Percentiles rank a stretch among this genome's conserved stretches.
phyloP scores from a whole-genome alignment of 2,329 filamentous ascomycete genomes.

The Cladosporium sp. region DNA sequence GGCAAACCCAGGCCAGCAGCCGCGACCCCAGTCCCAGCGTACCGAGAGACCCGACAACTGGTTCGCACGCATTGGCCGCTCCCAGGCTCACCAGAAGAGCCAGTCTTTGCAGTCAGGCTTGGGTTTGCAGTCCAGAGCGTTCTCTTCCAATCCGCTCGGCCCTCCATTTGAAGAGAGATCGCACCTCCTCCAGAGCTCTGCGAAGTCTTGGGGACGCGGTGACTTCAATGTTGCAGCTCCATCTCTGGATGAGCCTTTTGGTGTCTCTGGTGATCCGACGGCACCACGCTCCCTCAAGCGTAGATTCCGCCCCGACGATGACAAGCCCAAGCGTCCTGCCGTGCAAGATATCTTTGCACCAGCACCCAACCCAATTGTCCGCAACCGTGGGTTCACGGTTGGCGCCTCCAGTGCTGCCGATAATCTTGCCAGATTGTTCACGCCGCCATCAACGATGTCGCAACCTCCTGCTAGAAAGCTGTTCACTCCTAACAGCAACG shows the following conservation, averaged over 20 bases:
- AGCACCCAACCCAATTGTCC: constrained; percentile 52
- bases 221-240: constrained; percentile 26
- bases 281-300: constrained; percentile 54
- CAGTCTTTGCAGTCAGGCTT: constrained; percentile 46
- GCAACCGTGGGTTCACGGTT: constrained; percentile 59
- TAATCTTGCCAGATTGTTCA: constrained; percentile 53
- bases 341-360: constrained; percentile 45
- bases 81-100: constrained; percentile 50
- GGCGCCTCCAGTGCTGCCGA: constrained; percentile 50
- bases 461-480: constrained; percentile 3
- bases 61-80: constrained; percentile 39
- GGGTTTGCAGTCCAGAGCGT: constrained; percentile 27
- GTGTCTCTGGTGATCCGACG: constrained; percentile 49
- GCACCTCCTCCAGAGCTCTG: constrained; percentile 32
- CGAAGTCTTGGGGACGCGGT: constrained; percentile 29
- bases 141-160: constrained; percentile 32
- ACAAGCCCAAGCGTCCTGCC: constrained; percentile 42
- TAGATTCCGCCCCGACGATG: constrained; percentile 52
- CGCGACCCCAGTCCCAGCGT: constrained; percentile 24
- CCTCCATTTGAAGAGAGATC: constrained; percentile 40
- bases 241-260: constrained; percentile 50
- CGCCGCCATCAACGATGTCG: constrained; percentile 35
- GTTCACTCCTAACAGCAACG: constrained; percentile 15
- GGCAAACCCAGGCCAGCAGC: constrained; percentile 37
- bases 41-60: constrained; percentile 34